Evolutionary conservation across 768 basidiomycete genomes (phyloP).

Genomic region (Amanita thiersii): DNA sequence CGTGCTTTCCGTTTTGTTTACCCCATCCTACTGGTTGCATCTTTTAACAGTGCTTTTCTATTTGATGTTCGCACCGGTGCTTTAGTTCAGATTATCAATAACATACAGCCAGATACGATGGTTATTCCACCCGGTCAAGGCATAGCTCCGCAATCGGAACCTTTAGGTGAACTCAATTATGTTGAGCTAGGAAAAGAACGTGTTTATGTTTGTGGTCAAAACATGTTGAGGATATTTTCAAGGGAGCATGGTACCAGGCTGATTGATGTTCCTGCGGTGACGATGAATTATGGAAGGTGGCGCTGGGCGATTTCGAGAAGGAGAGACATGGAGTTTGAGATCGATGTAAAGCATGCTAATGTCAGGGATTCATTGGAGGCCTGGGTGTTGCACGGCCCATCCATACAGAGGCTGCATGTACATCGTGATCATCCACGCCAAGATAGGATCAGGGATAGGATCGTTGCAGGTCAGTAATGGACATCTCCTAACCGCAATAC

Average conservation of each 20-base stretch:
- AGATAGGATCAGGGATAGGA: slow-evolving; percentile 28
- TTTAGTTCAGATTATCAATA: slow-evolving; percentile 38
- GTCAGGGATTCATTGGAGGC: not conserved
- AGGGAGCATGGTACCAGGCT: slow-evolving; percentile 36
- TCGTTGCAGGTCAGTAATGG: slow-evolving; percentile 32
- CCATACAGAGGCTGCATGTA: not conserved
- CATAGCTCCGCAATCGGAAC: slow-evolving; percentile 4
- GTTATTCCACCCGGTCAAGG: too few species aligned
- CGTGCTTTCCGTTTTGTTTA: slow-evolving; percentile 62
- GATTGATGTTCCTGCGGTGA: slow-evolving; percentile 31
- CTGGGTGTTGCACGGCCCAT: not conserved
- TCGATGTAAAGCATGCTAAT: not conserved
- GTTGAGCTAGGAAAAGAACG: slow-evolving; percentile 56
- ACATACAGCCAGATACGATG: too few species aligned
- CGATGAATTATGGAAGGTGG: slow-evolving; percentile 25
- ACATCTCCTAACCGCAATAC: not conserved
- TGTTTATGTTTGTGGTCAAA: slow-evolving; percentile 49
- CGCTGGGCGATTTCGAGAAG: slow-evolving; percentile 18
- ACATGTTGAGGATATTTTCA: slow-evolving; percentile 44
- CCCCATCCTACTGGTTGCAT: slow-evolving; percentile 51
- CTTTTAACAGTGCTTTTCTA: slow-evolving; percentile 37
- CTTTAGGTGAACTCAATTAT: slow-evolving; percentile 41
- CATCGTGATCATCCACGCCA: not conserved
- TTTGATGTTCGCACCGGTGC: slow-evolving; percentile 53
- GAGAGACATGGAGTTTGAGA: not conserved